Conservation (phyloP, 2,329 filamentous ascomycete species). For the Fusarium acutatum region DNA sequence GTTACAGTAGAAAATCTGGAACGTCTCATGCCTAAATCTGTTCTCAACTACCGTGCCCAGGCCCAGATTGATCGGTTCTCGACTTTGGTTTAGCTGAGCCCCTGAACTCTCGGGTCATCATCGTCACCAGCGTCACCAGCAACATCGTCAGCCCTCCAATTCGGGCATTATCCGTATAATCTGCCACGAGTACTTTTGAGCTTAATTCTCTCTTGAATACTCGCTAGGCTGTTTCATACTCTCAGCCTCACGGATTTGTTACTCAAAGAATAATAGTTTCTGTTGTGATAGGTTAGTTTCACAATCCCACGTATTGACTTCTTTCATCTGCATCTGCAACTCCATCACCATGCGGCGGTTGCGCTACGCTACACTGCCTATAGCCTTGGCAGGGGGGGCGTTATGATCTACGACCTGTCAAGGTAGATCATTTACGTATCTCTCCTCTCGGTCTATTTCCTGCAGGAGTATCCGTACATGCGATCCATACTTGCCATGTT, state of each 20-base stretch:
- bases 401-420: constrained; percentile 31
- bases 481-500: background rate
- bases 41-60: constrained; percentile 3
- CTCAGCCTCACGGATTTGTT: constrained; percentile 11
- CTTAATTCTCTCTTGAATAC: constrained; percentile 13
- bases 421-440: constrained; percentile 10
- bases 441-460: background rate
- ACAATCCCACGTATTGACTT: constrained; percentile 8
- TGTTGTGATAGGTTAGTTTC: constrained; percentile 26
- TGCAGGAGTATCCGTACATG: background rate
- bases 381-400: constrained; percentile 25
- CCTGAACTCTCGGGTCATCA: constrained; percentile 15
- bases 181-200: background rate
- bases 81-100: constrained; percentile 14
- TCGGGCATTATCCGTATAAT: constrained; percentile 37
- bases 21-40: constrained; percentile 2
- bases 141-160: constrained; percentile 16
- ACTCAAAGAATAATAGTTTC: constrained; percentile 9
- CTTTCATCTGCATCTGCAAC: constrained; percentile 29
- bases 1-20: constrained; percentile 3
- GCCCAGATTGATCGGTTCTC: constrained; percentile 12
- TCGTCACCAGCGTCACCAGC: constrained; percentile 8
- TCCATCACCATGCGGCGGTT: constrained; percentile 16
- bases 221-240: constrained; percentile 17
- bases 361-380: background rate